A percentile compares a stretch with the other conserved stretches of the same genome.
Evolutionary conservation across 176 grass and related monocot genomes (phyloP).

Genomic region (Themeda triandra): DNA sequence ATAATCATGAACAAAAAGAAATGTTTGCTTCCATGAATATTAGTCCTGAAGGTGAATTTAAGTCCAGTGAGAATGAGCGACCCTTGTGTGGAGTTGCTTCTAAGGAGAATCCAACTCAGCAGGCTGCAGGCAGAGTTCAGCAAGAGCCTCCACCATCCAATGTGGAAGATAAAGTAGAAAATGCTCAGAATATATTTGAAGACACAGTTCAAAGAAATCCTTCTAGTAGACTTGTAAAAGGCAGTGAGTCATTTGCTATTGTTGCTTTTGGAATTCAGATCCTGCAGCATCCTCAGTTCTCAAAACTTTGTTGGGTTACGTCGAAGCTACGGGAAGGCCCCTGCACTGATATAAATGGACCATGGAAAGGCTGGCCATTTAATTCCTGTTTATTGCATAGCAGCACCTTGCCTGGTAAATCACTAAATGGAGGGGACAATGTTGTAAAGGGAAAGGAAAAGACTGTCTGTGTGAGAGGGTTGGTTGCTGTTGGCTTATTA

Average conservation of each 20-base stretch:
- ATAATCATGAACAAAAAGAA: slow-evolving; percentile 36
- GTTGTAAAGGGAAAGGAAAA: slow-evolving; percentile 64
- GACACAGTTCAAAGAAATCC: slow-evolving; percentile 35
- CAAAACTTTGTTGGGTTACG: slow-evolving; percentile 95
- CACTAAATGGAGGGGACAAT: slow-evolving; percentile 49
- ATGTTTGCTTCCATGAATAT: slow-evolving; percentile 36
- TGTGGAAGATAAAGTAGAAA: slow-evolving; percentile 27
- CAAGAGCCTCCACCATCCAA: slow-evolving; percentile 26
- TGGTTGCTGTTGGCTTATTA: slow-evolving; percentile 87
- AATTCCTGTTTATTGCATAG: slow-evolving; percentile 75
- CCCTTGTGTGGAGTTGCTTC: slow-evolving; percentile 30
- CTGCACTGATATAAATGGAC: slow-evolving; percentile 77
- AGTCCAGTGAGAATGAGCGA: slow-evolving; percentile 19
- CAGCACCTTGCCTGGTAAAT: slow-evolving; percentile 34
- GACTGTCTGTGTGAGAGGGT: slow-evolving; percentile 51
- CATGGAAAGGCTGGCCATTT: slow-evolving; percentile 99
- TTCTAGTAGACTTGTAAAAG: slow-evolving; percentile 43
- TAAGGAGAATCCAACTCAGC: slow-evolving; percentile 31
- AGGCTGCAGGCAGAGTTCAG: slow-evolving; percentile 19
- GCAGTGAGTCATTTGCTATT: slow-evolving; percentile 57
- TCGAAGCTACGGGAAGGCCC: slow-evolving; percentile 93
- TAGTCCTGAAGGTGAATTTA: slow-evolving; percentile 26
- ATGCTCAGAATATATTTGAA: slow-evolving; percentile 27
- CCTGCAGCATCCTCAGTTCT: slow-evolving; percentile 77
- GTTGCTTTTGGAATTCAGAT: slow-evolving; percentile 82